Percentiles rank a stretch among this genome's conserved stretches.
phyloP scores from a whole-genome alignment of 1,139 yeast species.

The Blastobotrys proliferans region DNA sequence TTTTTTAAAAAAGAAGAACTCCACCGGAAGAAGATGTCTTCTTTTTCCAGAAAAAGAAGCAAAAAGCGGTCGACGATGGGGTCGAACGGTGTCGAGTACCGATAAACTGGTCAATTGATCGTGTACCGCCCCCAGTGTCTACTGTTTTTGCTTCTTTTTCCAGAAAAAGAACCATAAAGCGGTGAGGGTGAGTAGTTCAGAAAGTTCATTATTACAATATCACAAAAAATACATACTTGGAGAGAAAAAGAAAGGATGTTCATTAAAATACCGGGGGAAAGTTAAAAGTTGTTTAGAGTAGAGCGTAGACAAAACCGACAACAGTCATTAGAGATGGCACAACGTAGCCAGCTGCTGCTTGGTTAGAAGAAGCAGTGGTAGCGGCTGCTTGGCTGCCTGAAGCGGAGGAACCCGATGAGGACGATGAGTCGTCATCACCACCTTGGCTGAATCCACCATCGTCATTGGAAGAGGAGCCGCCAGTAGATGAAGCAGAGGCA shows the following conservation, averaged over 20 bases:
- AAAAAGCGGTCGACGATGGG: too few relatives aligned
- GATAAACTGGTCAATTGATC: too few relatives aligned
- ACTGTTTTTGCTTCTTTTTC: too few relatives aligned
- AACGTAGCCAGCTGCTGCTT: constrained; percentile 12
- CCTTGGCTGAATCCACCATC: constrained; percentile 15
- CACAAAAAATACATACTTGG: constrained; percentile 2
- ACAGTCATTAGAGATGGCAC: constrained; percentile 9
- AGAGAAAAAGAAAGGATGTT: not conserved
- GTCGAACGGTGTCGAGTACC: too few relatives aligned
- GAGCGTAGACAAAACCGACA: constrained; percentile 8
- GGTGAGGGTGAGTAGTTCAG: not conserved
- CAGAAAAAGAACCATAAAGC: not conserved
- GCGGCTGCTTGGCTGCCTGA: constrained; percentile 16
- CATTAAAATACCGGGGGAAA: constrained; percentile 1
- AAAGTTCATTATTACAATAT: constrained; percentile 1
- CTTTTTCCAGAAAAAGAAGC: too few relatives aligned
- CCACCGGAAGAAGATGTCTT: too few relatives aligned
- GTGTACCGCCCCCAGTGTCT: too few relatives aligned
- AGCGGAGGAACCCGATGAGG: constrained; percentile 16
- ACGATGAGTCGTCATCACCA: constrained; percentile 11
- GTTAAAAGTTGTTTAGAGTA: constrained; percentile 3
- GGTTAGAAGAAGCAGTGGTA: constrained; percentile 15
- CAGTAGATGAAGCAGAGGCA: constrained; percentile 13
- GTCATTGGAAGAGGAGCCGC: not conserved
- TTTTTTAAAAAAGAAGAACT: too few relatives aligned